phyloP scores from a whole-genome alignment of 2,329 filamentous ascomycete genomes.

The Amphichorda felina region DNA sequence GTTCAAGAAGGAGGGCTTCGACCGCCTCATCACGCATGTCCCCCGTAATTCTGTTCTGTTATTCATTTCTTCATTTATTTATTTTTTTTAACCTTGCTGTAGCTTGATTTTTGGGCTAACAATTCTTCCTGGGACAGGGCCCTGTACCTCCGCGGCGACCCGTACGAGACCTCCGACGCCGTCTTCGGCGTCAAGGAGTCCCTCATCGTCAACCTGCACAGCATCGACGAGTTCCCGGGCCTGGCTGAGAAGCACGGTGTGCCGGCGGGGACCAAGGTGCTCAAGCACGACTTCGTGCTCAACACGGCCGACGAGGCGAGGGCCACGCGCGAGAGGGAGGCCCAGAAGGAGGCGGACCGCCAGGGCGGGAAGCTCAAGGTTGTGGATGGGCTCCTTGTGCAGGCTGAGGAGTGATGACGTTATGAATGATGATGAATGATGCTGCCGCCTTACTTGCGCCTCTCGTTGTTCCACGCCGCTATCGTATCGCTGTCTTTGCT shows the following conservation, averaged over 20 bases:
- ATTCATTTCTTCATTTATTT: neutral
- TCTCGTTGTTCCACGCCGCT: too few relatives aligned
- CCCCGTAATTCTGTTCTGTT: too few relatives aligned
- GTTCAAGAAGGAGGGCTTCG: slow-evolving; percentile 70
- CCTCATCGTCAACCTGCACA: slow-evolving; percentile 52
- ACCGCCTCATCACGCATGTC: slow-evolving; percentile 68
- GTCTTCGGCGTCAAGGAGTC: slow-evolving; percentile 83
- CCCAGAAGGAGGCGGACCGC: too few relatives aligned
- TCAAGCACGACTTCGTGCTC: slow-evolving; percentile 72
- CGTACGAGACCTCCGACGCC: slow-evolving; percentile 72
- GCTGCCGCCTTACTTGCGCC: too few relatives aligned
- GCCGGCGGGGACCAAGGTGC: slow-evolving; percentile 46
- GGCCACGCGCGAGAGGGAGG: too few relatives aligned
- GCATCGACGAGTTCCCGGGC: slow-evolving; percentile 30
- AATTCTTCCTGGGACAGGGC: too few relatives aligned
- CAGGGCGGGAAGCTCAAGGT: too few relatives aligned
- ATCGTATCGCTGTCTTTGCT: too few relatives aligned
- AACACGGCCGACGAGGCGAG: slow-evolving; percentile 19
- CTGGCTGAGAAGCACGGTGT: slow-evolving; percentile 50
- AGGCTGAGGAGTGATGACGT: too few relatives aligned
- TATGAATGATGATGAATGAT: too few relatives aligned
- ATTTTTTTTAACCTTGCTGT: neutral
- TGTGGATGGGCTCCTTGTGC: too few relatives aligned
- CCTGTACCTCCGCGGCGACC: slow-evolving; percentile 65
- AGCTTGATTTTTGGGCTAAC: too few relatives aligned